These are phyloP conservation scores for Aspergillus bertholletiae DNA, from an alignment of 495 filamentous ascomycete species.

Conservation along the genomic window DNA sequence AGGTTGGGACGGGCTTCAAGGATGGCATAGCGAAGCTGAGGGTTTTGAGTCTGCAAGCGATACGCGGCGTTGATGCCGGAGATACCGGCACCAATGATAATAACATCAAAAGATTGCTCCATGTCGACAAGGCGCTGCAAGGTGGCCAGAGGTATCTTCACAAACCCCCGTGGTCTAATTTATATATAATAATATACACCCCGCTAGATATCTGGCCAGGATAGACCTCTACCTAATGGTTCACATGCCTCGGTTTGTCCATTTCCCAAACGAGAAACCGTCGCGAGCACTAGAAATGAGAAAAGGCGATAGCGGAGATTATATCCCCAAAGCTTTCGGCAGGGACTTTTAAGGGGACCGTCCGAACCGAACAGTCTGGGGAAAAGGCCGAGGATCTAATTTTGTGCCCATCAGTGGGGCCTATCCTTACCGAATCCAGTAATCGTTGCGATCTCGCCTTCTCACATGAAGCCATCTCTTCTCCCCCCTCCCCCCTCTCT, in stretches of 20 bases:
- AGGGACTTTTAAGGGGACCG: not conserved
- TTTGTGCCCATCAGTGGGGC: no score
- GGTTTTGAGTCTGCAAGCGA: slow-evolving; percentile 56
- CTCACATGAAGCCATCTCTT: not conserved
- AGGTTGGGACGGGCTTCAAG: slow-evolving; percentile 58
- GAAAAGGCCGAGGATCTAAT: not conserved
- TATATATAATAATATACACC: slow-evolving; percentile 4
- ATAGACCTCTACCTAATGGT: no score
- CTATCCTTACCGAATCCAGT: not conserved
- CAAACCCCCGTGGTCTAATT: not conserved
- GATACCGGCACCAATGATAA: slow-evolving; percentile 71
- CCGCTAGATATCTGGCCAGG: not conserved
- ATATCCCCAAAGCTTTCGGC: not conserved
- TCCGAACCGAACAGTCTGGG: not conserved
- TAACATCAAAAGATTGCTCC: slow-evolving; percentile 50
- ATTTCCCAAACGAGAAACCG: not conserved
- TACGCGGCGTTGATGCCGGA: slow-evolving; percentile 76
- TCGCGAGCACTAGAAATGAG: not conserved
- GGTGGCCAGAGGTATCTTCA: not conserved
- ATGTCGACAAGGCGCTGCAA: slow-evolving; percentile 6
- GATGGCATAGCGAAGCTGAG: slow-evolving; percentile 53
- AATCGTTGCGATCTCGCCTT: slow-evolving; percentile 17
- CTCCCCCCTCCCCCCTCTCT: no score
- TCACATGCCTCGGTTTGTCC: slow-evolving; percentile 32
- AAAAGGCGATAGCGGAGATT: not conserved